phyloP scores from a whole-genome alignment of 2,329 filamentous ascomycete species.

The Mycocentrospora acerina region DNA sequence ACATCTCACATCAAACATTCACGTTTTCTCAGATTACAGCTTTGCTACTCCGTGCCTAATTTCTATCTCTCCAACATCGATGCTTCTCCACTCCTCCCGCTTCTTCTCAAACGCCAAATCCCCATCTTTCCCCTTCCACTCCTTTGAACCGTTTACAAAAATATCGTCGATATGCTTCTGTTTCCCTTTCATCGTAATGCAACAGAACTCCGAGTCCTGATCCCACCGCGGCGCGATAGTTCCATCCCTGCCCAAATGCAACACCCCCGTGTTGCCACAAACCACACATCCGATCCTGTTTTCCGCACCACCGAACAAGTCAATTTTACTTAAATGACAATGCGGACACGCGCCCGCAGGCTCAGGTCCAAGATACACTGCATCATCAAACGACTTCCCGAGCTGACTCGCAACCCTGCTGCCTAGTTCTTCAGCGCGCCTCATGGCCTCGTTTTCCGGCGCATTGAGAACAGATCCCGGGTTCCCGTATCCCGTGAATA shows the following conservation, averaged over 20 bases:
- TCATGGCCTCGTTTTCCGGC: neutral
- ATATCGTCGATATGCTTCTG: slow-evolving; percentile 13
- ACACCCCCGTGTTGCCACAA: slow-evolving; percentile 13
- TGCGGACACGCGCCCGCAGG: slow-evolving; percentile 9
- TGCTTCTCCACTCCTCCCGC: slow-evolving; percentile 5
- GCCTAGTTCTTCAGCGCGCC: slow-evolving; percentile 2
- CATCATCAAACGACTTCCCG: slow-evolving; percentile 8
- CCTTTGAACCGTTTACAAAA: slow-evolving; percentile 7
- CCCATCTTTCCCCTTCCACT: slow-evolving; percentile 9
- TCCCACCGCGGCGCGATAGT: slow-evolving; percentile 6
- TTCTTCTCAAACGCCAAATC: slow-evolving; percentile 6
- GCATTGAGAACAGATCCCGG: slow-evolving; percentile 6
- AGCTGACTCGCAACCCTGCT: slow-evolving; percentile 7
- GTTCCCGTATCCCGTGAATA: slow-evolving; percentile 5
- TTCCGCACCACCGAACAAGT: slow-evolving; percentile 8
- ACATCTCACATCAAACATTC: no score
- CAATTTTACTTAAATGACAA: slow-evolving; percentile 8
- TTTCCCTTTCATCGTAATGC: slow-evolving; percentile 11
- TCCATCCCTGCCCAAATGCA: no score
- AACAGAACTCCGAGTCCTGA: slow-evolving; percentile 7
- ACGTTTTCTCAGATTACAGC: no score
- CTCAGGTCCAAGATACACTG: slow-evolving; percentile 4
- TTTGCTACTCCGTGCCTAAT: no score
- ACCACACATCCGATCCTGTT: slow-evolving; percentile 9
- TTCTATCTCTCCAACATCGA: slow-evolving; percentile 5